A percentile compares a stretch with the other conserved stretches of the same genome.
Conservation (phyloP, 768 basidiomycete genomes). For the Boletales sp. region DNA sequence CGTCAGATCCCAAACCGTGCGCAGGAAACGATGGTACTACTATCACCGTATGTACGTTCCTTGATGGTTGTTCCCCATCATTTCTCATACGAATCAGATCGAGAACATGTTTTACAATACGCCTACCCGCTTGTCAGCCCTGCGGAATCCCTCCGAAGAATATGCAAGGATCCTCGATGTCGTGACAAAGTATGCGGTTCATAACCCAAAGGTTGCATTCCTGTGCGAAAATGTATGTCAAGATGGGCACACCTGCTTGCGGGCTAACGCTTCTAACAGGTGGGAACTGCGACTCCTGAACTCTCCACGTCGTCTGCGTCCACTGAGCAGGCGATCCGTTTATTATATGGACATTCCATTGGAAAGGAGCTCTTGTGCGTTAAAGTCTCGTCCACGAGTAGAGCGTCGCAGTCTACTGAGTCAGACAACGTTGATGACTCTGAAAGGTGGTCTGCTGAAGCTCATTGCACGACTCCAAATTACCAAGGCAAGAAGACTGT, state of each 20-base stretch:
- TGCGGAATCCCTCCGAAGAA: constrained; percentile 85
- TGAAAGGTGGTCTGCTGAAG: constrained; percentile 68
- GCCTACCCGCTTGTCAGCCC: constrained; percentile 79
- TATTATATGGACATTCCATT: constrained; percentile 78
- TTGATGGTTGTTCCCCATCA: not conserved
- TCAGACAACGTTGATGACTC: constrained; percentile 25
- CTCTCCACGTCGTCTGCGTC: constrained; percentile 75
- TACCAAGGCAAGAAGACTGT: constrained; percentile 84
- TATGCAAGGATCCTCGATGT: constrained; percentile 90
- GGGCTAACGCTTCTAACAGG: constrained; percentile 39
- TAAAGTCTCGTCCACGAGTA: constrained; percentile 26
- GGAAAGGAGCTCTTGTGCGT: constrained; percentile 68
- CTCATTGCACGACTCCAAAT: constrained; percentile 81
- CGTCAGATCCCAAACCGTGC: constrained; percentile 77
- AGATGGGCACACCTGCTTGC: not conserved
- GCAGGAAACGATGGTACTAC: constrained; percentile 95
- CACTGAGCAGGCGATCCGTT: constrained; percentile 63
- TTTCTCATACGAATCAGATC: constrained; percentile 50
- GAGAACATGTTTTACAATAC: constrained; percentile 96
- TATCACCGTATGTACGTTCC: constrained; percentile 56
- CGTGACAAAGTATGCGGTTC: constrained; percentile 88
- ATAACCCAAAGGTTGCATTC: constrained; percentile 87
- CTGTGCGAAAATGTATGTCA: constrained; percentile 80
- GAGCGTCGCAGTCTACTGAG: constrained; percentile 16
- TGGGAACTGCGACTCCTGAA: constrained; percentile 70